phyloP scores from a whole-genome alignment of 169 alveolate genomes.

The Eimeria sp. region DNA sequence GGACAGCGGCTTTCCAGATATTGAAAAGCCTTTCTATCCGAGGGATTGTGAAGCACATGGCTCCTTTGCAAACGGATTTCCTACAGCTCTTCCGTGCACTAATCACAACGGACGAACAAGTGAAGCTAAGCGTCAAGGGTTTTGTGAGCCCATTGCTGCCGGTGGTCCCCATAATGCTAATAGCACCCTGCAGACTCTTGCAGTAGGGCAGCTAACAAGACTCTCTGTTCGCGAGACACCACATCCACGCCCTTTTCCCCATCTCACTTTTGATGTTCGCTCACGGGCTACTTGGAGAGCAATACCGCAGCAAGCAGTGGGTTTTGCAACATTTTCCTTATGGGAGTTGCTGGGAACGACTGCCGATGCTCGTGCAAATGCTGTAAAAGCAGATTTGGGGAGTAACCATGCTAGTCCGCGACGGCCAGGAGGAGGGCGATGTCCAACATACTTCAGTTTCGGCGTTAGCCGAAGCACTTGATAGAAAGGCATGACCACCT shows the following conservation, averaged over 20 bases:
- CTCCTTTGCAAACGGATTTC: slow-evolving; percentile 30
- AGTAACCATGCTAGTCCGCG: slow-evolving; percentile 42
- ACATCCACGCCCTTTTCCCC: slow-evolving; percentile 11
- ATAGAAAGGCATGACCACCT: slow-evolving; percentile 26
- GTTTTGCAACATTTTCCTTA: not conserved
- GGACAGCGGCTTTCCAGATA: not conserved
- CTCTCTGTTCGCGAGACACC: slow-evolving; percentile 68
- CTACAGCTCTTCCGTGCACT: slow-evolving; percentile 41
- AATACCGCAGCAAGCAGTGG: slow-evolving; percentile 62
- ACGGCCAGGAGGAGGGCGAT: not conserved
- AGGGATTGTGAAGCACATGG: slow-evolving; percentile 47
- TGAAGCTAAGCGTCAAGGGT: slow-evolving; percentile 30
- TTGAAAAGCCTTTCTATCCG: not conserved
- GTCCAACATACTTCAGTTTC: slow-evolving; percentile 8
- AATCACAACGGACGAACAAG: slow-evolving; percentile 12
- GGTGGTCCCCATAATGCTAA: not conserved
- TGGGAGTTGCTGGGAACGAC: not conserved
- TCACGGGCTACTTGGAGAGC: slow-evolving; percentile 55
- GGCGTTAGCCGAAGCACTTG: slow-evolving; percentile 25
- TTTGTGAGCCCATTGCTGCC: not conserved
- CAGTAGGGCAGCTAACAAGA: slow-evolving; percentile 23
- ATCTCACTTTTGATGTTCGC: slow-evolving; percentile 45
- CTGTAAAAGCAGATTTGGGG: not conserved
- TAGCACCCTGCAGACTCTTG: slow-evolving; percentile 3
- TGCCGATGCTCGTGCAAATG: not conserved